Evolutionary conservation across 1,284 basidiomycete genomes (phyloP).

Genomic region (Grifola frondosa): DNA sequence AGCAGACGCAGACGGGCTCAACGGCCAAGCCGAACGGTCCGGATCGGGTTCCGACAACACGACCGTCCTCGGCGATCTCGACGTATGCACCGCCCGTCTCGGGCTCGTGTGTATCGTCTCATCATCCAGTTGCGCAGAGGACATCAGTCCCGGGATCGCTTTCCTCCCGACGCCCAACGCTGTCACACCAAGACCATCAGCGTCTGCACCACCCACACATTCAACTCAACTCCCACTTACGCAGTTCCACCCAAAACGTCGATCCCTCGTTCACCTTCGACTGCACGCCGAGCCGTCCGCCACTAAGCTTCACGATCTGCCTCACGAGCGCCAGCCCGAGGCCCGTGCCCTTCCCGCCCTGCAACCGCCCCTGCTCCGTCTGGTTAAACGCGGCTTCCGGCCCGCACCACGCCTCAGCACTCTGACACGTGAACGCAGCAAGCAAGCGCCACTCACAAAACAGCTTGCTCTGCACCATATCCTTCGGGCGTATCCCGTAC

Average conservation of each 20-base stretch:
- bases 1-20: slow-evolving; percentile 39
- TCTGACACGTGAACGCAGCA: background rate
- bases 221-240: too few species aligned
- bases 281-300: slow-evolving; percentile 75
- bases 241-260: slow-evolving; percentile 81
- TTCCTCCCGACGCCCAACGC: slow-evolving; percentile 41
- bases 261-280: slow-evolving; percentile 65
- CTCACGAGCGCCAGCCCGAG: slow-evolving; percentile 88
- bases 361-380: slow-evolving; percentile 78
- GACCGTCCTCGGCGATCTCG: slow-evolving; percentile 2
- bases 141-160: slow-evolving; percentile 25
- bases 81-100: slow-evolving; percentile 9
- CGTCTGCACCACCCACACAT: too few species aligned
- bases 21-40: slow-evolving; percentile 9
- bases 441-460: slow-evolving; percentile 55
- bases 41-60: too few species aligned
- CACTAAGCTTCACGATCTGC: slow-evolving; percentile 83
- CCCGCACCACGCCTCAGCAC: slow-evolving; percentile 1
- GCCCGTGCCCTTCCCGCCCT: slow-evolving; percentile 88
- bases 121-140: slow-evolving; percentile 13
- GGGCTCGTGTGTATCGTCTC: slow-evolving; percentile 14
- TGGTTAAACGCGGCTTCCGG: slow-evolving; percentile 68
- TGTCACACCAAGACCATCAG: too few species aligned
- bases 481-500: slow-evolving; percentile 67
- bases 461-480: slow-evolving; percentile 73